phyloP scores from a whole-genome alignment of 305 asterid genomes.

The Solanum hybrid region DNA sequence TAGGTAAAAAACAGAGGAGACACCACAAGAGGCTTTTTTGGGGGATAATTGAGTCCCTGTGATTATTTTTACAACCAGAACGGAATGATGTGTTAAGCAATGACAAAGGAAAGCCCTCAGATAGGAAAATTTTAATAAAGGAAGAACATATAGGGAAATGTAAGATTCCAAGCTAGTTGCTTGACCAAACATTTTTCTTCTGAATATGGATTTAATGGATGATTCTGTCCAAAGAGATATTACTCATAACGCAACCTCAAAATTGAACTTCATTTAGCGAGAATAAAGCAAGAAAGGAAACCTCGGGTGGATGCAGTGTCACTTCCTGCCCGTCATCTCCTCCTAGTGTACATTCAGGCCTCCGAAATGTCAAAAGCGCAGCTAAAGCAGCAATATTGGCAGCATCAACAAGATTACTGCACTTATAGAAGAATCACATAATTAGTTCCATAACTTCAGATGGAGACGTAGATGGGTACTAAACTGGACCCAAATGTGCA shows the following conservation, averaged over 20 bases:
- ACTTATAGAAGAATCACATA: constrained; percentile 8
- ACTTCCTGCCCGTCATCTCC: constrained; percentile 85
- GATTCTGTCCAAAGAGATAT: neutral
- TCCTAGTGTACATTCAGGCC: constrained; percentile 84
- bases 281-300: constrained; percentile 32
- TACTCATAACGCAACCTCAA: neutral
- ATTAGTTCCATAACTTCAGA: neutral
- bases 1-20: neutral
- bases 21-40: neutral
- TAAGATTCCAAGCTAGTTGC: neutral
- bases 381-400: constrained; percentile 94
- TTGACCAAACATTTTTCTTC: neutral
- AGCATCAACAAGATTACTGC: constrained; percentile 87
- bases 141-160: neutral
- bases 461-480: neutral
- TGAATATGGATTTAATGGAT: neutral
- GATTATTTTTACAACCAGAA: neutral
- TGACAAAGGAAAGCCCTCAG: neutral
- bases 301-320: constrained; percentile 73
- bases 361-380: constrained; percentile 77
- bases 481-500: constrained; percentile 1
- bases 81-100: neutral
- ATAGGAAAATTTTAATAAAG: neutral
- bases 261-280: neutral
- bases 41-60: neutral